A percentile compares a stretch with the other conserved stretches of the same genome.
Conservation (phyloP, 2,329 filamentous ascomycete species). For the Arthrobotrys iridis region DNA sequence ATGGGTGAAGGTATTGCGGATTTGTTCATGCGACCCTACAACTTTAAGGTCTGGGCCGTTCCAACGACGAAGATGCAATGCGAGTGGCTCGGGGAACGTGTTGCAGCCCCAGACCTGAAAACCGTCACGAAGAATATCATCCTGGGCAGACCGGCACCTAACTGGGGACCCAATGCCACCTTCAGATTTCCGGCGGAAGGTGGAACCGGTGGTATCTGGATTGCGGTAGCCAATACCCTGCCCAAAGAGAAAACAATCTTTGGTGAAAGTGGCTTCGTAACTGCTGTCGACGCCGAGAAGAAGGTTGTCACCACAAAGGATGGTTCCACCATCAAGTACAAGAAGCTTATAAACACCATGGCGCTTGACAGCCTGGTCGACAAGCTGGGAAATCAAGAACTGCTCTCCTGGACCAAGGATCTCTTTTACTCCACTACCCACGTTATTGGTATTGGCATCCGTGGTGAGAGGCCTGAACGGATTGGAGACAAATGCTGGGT, state of each 20-base stretch:
- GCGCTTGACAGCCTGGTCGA: constrained; percentile 87
- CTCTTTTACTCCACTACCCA: constrained; percentile 98
- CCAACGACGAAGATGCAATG: constrained; percentile 99
- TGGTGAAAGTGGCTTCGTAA: constrained; percentile 83
- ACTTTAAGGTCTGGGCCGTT: constrained; percentile 99
- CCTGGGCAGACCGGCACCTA: constrained; percentile 92
- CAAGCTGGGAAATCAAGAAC: constrained; percentile 85
- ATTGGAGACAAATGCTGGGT: constrained; percentile 99
- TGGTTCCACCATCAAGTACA: constrained; percentile 88
- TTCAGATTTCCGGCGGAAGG: constrained; percentile 97
- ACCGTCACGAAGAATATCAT: constrained; percentile 92
- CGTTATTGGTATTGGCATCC: constrained; percentile 94
- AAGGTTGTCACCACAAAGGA: constrained; percentile 85
- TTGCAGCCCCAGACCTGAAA: constrained; percentile 96
- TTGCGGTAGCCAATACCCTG: constrained; percentile 90
- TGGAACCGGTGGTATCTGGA: constrained; percentile 99
- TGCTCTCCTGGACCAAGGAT: constrained; percentile 83
- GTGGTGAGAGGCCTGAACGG: constrained; percentile 87
- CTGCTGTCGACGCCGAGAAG: constrained; percentile 83
- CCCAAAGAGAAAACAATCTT: constrained; percentile 92
- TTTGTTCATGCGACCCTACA: constrained; percentile 99
- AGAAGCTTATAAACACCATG: constrained; percentile 96
- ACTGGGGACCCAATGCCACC: constrained; percentile 97
- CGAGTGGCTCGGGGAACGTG: constrained; percentile 97
- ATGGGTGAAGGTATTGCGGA: constrained; percentile 88